Percentiles rank a stretch among this genome's conserved stretches.
These are phyloP conservation scores for Coemansia javaensis DNA, from an alignment of 192 early-diverging fungal genomes.

Conservation along the genomic window DNA sequence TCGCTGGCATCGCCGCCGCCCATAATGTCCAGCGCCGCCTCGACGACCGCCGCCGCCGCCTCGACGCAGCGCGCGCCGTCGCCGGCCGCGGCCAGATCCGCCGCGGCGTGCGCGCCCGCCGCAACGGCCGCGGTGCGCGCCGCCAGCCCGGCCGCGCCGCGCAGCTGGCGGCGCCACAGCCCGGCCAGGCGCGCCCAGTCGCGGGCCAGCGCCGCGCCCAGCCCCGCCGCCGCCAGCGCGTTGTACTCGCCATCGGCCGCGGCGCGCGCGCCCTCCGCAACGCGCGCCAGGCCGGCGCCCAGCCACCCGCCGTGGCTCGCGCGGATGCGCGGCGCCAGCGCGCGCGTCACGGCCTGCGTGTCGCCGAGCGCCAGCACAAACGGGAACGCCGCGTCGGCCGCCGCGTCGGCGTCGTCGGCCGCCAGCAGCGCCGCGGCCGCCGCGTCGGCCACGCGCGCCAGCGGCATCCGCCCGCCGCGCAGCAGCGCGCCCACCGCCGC, in stretches of 20 bases:
- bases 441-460: conserved; percentile 1
- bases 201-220: conserved; percentile 17
- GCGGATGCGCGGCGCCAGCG: conserved; percentile 5
- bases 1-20: background rate
- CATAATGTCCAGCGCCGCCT: conserved; percentile 5
- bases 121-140: conserved; percentile 15
- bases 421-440: conserved; percentile 14
- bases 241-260: conserved; percentile 5
- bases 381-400: conserved; percentile 15
- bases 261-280: background rate
- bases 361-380: conserved; percentile 6
- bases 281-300: conserved; percentile 6
- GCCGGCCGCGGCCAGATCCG: conserved; percentile 6
- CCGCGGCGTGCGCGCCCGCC: conserved; percentile 23
- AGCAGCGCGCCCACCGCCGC: conserved; percentile 18
- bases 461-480: conserved; percentile 15
- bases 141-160: background rate
- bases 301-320: conserved; percentile 14
- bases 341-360: conserved; percentile 7
- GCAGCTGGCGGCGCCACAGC: conserved; percentile 22
- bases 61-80: conserved; percentile 2
- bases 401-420: background rate
- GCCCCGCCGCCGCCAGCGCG: background rate
- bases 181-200: background rate
- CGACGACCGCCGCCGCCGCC: conserved; percentile 7